Base-by-base conservation (phyloP, 495 filamentous ascomycete genomes). In the Lentithecium fluviatile region DNA sequence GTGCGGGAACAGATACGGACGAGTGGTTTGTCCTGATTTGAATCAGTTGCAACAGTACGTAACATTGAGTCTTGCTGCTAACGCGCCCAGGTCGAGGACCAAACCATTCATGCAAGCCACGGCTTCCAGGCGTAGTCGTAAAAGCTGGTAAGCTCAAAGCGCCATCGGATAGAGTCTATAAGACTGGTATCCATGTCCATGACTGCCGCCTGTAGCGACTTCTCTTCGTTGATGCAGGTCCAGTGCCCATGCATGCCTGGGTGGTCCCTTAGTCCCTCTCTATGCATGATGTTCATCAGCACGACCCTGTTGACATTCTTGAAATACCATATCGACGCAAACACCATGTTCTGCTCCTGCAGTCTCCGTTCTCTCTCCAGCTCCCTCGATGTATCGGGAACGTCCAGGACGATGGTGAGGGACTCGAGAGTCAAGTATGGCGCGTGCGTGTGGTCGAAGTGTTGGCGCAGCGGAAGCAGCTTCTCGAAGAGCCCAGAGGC, bases 81-180 rank as follows among this genome's bases (percentile, higher is more conserved):
- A n/a, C n/a, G n/a, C n/a, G n/a, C n/a, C n/a, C n/a, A n/a, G n/a
- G n/a, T n/a, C 29, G 29, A 32, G 20, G 40, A 17, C n/a, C 40
- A n/a, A n/a, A n/a, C n/a, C n/a, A n/a, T n/a, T n/a, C n/a, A 45
- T 24, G 36, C 13, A 25, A 47, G 53, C 26, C 46, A 51, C 21
- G 56, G 56, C 46, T 29, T 52, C 56, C 46, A 52, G 21, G 26
- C 2, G 32, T 60, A 60, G n/a, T 60, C 57, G 21, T 52, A 38
- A 25, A 60, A 60, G 3, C 34, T 7, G 11, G 37, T 61, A 19
- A 54, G 7, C 17, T 61, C 49, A 11, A 61, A 53, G 17, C 42
- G 48, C 58, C 58, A 61, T 47, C 17, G 58, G 21, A 26, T 13
- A 2, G 37, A 1, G 20, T 48, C 26, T 2, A 21, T 2, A 4